Evolutionary conservation across 164 flowering plant genomes (phyloP), one percentile per base, ranked within the genome.

Genomic region (Nymphaea thermarum): DNA sequence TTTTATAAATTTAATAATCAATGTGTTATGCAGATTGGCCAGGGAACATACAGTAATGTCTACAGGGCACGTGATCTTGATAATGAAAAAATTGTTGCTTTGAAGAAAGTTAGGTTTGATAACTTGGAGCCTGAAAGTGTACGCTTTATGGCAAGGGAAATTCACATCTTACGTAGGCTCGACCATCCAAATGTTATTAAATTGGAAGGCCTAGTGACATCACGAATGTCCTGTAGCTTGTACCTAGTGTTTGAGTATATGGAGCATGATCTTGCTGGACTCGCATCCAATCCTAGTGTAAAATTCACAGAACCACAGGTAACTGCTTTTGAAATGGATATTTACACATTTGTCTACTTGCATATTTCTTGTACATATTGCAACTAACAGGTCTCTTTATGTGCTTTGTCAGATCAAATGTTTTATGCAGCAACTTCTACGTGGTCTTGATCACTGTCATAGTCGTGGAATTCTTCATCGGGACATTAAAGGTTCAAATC

Each of bases 121-220:
- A 91, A 89, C 76, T 73, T 86, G 66, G 96, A 89, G 80, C 96
- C 94, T 68, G 98, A 89, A 78, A 92, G 98, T 78, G 96, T 92
- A 65, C 89, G 89, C 51, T 92, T 92, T 77, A 93, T 93, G 98
- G 97, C 98, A 47, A 86, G 98, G 80, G 98, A 93, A 79, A 91
- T 93, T 71, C 84, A 81, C 66, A 84, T 91, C 74, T 75, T 93
- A 65, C 97, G 98, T 16, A 79, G 84, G 75, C 95, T 93, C 77
- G 90, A 93, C 74, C 98, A 93, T 80, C 94, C 94, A 62, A 93
- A 93, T 79, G 77, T 91, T 65, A 85, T 93, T 72, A 93, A 93
- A 73, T 77, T 93, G 67, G 97, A 92, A 77, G 96, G 96, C 68
- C 77, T 92, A 47, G 91, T 92, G 43, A 86, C 94, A 25, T 92